Evolutionary conservation across 768 basidiomycete genomes (phyloP), one percentile per base, ranked within the genome.

Genomic region (Podaxis rugospora): DNA sequence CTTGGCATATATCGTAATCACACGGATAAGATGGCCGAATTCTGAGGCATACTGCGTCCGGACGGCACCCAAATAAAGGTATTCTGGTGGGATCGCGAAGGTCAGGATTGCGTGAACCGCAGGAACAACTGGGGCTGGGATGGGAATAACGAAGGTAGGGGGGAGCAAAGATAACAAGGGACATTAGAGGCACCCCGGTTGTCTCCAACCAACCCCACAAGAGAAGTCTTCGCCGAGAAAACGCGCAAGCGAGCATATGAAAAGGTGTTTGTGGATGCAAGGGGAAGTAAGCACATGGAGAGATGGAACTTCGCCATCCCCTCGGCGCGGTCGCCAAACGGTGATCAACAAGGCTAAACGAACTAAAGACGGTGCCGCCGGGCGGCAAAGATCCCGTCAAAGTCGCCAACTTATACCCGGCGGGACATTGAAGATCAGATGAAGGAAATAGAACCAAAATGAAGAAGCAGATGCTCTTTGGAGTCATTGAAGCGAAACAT

Each of bases 1-100:
- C 66, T 81, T 81, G 49, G 81, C 76, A 64, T 88, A 86, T 40
- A 92, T 80, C 6, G 85, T 76, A 51, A 88, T 73, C 49, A 90
- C 76, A 50, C 89, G 87, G 68, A 90, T 83, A 57, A 91, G 78
- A 67, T 92, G 89, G 1, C 90, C 92, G 62, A 85, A 84, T 74
- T 92, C 90, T 54, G 88, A 89, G 3, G 84, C 80, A 67, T 81
- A 84, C 62, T 82, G 78, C 52, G 80, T 83, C 67, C 79, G 79
- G 59, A 86, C 83, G 64, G 83, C 79, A 60, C 83, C 82, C 62
- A 85, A 78, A 68, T 86, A 81, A 55, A 93, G 74, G 66, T 87
- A 91, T 74, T 93, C 91, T 87, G 70, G 47, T n/a, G 64, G 70
- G 62, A 21, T 40, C 27, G 46, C 18, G 10, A 44, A 46, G 10